Conservation (phyloP, 768 basidiomycete genomes). For the Pleurotus djamor region DNA sequence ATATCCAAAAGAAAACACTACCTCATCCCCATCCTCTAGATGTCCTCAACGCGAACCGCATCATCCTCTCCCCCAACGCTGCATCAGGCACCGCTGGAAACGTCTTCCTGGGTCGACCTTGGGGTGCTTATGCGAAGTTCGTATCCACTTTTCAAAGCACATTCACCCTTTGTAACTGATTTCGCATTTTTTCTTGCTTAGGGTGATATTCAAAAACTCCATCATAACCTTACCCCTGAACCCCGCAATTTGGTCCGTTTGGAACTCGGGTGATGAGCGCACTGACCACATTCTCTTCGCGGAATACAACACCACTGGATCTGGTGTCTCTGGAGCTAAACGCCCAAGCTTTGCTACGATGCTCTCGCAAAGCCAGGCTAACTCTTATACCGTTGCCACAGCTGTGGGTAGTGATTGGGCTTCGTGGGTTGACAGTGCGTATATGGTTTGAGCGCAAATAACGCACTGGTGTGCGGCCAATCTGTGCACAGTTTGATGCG, state of each 20-base stretch:
- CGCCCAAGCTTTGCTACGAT: slow-evolving; percentile 39
- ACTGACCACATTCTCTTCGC: slow-evolving; percentile 45
- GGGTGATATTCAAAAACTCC: slow-evolving; percentile 50
- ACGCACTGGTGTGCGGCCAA: too few species aligned
- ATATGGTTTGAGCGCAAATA: slow-evolving; percentile 22
- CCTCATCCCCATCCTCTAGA: slow-evolving; percentile 20
- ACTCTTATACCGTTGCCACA: slow-evolving; percentile 36
- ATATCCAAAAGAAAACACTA: too few species aligned
- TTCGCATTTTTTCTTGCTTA: slow-evolving; percentile 10
- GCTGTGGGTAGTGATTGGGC: slow-evolving; percentile 44
- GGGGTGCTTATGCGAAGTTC: slow-evolving; percentile 45
- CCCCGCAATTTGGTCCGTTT: slow-evolving; percentile 42
- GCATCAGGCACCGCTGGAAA: slow-evolving; percentile 30
- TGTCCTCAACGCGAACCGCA: slow-evolving; percentile 41
- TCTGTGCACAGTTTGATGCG: neutral
- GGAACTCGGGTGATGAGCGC: slow-evolving; percentile 31
- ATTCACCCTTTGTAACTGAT: neutral
- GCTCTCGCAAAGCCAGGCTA: slow-evolving; percentile 32
- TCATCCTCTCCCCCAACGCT: slow-evolving; percentile 38
- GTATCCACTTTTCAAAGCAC: slow-evolving; percentile 8
- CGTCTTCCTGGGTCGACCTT: slow-evolving; percentile 45
- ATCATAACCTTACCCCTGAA: slow-evolving; percentile 37
- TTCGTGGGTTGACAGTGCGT: slow-evolving; percentile 42
- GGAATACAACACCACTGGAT: slow-evolving; percentile 43
- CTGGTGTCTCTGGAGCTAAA: slow-evolving; percentile 29